These are phyloP conservation scores for Aspergillus bombycis DNA, from an alignment of 2,329 filamentous ascomycete genomes.

Conservation along the genomic window DNA sequence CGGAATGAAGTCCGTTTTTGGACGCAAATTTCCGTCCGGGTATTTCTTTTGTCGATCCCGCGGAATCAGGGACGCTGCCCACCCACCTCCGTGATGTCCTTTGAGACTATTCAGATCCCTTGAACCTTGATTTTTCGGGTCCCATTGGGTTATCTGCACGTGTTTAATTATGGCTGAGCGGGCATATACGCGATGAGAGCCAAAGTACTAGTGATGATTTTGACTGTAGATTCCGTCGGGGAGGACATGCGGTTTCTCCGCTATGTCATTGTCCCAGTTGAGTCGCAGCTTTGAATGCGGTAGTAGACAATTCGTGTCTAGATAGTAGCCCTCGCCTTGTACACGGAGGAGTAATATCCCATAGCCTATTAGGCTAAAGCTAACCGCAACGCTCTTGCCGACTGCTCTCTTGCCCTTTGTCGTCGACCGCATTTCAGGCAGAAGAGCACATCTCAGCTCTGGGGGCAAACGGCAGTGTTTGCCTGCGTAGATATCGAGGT, in stretches of 20 bases:
- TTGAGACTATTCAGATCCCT: constrained; percentile 90
- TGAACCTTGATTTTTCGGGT: constrained; percentile 66
- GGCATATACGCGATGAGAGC: constrained; percentile 78
- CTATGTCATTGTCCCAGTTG: constrained; percentile 73
- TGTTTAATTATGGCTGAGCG: constrained; percentile 89
- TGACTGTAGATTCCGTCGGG: constrained; percentile 61
- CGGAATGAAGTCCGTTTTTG: background rate
- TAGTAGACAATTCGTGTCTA: constrained; percentile 69
- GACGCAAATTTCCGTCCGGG: background rate
- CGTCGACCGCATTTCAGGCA: background rate
- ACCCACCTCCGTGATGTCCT: background rate
- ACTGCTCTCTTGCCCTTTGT: background rate
- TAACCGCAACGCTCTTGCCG: background rate
- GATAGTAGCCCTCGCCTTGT: constrained; percentile 76
- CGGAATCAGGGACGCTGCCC: background rate
- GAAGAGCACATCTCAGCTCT: too few relatives aligned
- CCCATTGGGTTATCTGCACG: constrained; percentile 82
- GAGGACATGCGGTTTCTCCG: constrained; percentile 77
- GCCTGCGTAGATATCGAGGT: background rate
- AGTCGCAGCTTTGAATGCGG: constrained; percentile 60
- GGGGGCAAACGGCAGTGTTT: background rate
- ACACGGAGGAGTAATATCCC: constrained; percentile 48
- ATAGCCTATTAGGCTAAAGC: background rate
- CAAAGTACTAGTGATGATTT: constrained; percentile 69
- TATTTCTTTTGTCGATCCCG: background rate